These are phyloP conservation scores for Maudiozyma saulgeensis DNA, from an alignment of 805 yeast genomes.

Conservation along the genomic window DNA sequence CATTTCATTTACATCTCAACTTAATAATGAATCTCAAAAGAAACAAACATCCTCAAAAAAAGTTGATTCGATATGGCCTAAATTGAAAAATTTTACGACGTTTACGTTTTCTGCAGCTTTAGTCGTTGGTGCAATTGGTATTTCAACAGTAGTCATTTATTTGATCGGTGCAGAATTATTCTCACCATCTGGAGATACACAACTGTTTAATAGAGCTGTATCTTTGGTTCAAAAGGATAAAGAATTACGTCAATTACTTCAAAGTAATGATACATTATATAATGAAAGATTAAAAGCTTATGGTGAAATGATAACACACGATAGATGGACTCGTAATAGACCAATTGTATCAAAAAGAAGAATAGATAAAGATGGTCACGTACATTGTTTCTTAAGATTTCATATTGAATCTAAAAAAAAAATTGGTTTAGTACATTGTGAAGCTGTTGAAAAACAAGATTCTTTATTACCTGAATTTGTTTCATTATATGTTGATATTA, in stretches of 20 bases:
- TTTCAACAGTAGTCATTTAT: constrained; percentile 61
- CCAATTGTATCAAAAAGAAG: constrained; percentile 61
- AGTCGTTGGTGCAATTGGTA: constrained; percentile 60
- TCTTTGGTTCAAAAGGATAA: constrained; percentile 62
- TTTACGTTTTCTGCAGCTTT: constrained; percentile 52
- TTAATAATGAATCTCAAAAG: neutral
- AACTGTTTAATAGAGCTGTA: constrained; percentile 80
- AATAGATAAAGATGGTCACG: constrained; percentile 66
- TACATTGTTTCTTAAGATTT: constrained; percentile 75
- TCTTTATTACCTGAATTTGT: constrained; percentile 59
- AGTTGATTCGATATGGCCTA: constrained; percentile 30
- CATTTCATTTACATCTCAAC: neutral
- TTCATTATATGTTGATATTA: constrained; percentile 67
- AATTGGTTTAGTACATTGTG: constrained; percentile 67
- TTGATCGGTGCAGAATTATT: constrained; percentile 70
- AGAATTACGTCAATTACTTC: constrained; percentile 46
- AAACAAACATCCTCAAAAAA: neutral
- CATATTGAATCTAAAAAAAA: constrained; percentile 65
- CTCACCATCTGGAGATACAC: constrained; percentile 86
- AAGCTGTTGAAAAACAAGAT: constrained; percentile 58
- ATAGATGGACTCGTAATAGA: constrained; percentile 81
- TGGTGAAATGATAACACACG: constrained; percentile 58
- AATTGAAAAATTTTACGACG: constrained; percentile 47
- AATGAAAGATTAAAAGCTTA: constrained; percentile 69
- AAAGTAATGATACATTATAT: constrained; percentile 34